Evolutionary conservation across 441 rosid genomes (phyloP), one percentile per base, ranked within the genome.

Genomic region (Monsonia emarginata): DNA sequence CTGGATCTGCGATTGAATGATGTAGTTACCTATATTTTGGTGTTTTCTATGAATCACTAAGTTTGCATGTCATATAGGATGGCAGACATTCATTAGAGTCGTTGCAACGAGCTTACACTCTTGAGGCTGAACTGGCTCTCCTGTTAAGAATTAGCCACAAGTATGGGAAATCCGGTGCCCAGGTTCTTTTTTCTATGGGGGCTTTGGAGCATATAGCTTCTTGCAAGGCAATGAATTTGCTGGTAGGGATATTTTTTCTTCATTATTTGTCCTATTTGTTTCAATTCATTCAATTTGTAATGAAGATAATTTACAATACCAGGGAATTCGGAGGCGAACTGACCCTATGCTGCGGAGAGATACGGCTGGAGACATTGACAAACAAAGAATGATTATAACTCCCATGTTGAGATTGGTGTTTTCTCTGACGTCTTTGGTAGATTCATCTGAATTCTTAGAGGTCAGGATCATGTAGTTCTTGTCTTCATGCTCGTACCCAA

Each of bases 131-230:
- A 77, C 74, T 94, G 38, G 89, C 94, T 50, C 76, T 94, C 62
- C 80, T 94, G 56, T 74, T 91, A 75, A 86, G 99, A 80, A 89
- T 94, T 73, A 85, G 96, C 74, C 87, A 88, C 78, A 94, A 88
- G 69, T 94, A 91, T 74, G 94, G 96, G 56, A 94, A 89, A 79
- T 82, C 97, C 38, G 99, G 99, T 67, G 89, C 92, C 36, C 95
- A 86, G 74, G 91, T 94, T 71, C 80, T 94, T 56, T 88, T 89
- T 78, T 88, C 96, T 65, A 94, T 94, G 97, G 91, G 94, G 72
- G 85, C 90, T 58, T 73, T 91, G 83, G 97, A 89, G 75, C 94
- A 88, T 74, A 79, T 94, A 28, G 74, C 90, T 70, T 91, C 97
- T 42, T 89, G 91, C 81, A 85, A 61, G 80, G 92, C 85, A 56